These are phyloP conservation scores for Phaeosphaeria sp. DNA, from an alignment of 2,329 filamentous ascomycete genomes.

Conservation along the genomic window DNA sequence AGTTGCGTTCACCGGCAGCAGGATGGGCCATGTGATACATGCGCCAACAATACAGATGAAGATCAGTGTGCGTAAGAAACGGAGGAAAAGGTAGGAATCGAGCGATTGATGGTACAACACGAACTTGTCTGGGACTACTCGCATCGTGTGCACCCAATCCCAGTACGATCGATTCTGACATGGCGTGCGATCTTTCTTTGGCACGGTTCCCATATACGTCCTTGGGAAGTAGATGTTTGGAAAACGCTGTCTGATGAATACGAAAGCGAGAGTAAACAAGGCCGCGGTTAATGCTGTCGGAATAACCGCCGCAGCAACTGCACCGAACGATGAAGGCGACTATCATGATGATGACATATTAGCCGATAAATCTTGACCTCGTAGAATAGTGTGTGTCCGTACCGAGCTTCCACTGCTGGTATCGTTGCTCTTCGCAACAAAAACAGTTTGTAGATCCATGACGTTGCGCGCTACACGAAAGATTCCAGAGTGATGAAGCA, in stretches of 20 bases:
- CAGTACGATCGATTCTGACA: slow-evolving; percentile 38
- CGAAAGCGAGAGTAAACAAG: slow-evolving; percentile 45
- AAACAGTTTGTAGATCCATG: slow-evolving; percentile 26
- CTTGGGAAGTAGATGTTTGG: slow-evolving; percentile 54
- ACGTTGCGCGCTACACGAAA: neutral
- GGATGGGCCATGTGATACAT: slow-evolving; percentile 82
- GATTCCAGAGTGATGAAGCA: neutral
- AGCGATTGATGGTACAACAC: slow-evolving; percentile 90
- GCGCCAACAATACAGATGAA: slow-evolving; percentile 84
- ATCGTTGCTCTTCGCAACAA: slow-evolving; percentile 17
- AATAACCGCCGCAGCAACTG: slow-evolving; percentile 44
- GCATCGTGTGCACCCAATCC: slow-evolving; percentile 57
- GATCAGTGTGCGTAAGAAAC: slow-evolving; percentile 80
- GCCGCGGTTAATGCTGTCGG: slow-evolving; percentile 40
- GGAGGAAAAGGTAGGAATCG: slow-evolving; percentile 89
- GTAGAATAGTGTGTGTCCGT: slow-evolving; percentile 7
- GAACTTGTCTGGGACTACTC: slow-evolving; percentile 71
- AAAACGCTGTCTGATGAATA: slow-evolving; percentile 51
- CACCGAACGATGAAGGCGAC: slow-evolving; percentile 41
- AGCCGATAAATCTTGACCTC: slow-evolving; percentile 6
- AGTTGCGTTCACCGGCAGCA: slow-evolving; percentile 88
- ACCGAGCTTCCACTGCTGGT: slow-evolving; percentile 23
- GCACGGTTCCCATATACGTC: slow-evolving; percentile 54
- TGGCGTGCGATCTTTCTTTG: slow-evolving; percentile 51
- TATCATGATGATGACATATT: slow-evolving; percentile 13